Conservation (phyloP, 257 asterid species). For the Petunia secreta region DNA sequence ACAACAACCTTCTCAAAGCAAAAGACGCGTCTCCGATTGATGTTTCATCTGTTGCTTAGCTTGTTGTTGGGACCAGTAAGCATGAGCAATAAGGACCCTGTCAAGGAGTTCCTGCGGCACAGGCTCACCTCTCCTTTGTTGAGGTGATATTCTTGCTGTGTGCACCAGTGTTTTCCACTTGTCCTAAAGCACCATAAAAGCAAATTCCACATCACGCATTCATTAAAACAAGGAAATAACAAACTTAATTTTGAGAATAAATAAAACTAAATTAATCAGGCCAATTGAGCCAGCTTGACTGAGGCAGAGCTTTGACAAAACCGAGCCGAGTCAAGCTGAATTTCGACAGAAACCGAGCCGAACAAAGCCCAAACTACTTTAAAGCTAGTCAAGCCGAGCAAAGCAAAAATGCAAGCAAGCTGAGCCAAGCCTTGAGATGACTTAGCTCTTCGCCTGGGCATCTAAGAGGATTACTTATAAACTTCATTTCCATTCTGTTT, state of each 20-base stretch:
- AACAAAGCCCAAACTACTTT: background rate
- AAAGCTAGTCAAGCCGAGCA: background rate
- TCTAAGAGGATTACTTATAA: background rate
- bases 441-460: background rate
- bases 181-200: conserved; percentile 19
- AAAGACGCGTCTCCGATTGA: conserved; percentile 27
- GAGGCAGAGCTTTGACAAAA: background rate
- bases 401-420: background rate
- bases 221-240: background rate
- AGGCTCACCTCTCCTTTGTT: conserved; percentile 42
- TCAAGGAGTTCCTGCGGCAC: conserved; percentile 38
- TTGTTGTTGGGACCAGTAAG: conserved; percentile 37
- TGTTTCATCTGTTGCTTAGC: conserved; percentile 36
- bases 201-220: background rate
- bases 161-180: conserved; percentile 41
- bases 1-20: conserved; percentile 6
- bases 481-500: conserved; percentile 7
- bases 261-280: background rate
- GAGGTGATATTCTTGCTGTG: conserved; percentile 39
- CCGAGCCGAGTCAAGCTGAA: background rate
- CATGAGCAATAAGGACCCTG: conserved; percentile 35
- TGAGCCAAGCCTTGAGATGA: background rate
- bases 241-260: background rate
- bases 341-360: background rate
- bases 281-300: background rate